Evolutionary conservation across 176 grass and related monocot species (phyloP), one percentile per base, ranked within the genome.

Genomic region (Pharus latifolius): DNA sequence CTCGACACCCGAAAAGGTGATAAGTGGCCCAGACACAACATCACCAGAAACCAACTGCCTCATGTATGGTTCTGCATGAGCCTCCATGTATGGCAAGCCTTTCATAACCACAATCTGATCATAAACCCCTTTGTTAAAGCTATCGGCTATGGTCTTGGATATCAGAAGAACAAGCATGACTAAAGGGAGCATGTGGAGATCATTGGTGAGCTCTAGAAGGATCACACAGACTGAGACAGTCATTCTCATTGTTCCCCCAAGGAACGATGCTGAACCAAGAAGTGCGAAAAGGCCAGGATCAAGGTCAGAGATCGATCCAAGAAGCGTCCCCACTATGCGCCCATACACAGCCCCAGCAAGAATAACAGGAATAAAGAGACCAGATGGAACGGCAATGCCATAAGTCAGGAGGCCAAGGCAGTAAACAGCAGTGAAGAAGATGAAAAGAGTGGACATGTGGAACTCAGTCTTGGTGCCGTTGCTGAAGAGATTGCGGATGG

Each of bases 31-130:
- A 23, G 78, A 82, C 37, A 90, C 83, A 33, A 90, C 89, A 65
- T 96, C 86, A 37, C 83, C 80, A 6, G 89, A 83, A 8, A 87
- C 86, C 80, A 96, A 87, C 46, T 90, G 69, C 49, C 86, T 78
- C 89, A 96, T 96, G 78, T 87, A 92, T 7, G 93, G 88, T 76
- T 96, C 93, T 38, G 93, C 83, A 87, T 92, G 83, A 82, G 89
- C 88, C 69, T 96, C 93, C 89, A 96, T 84, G 77, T 55, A 92
- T 15, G 86, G 93, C 70, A 97, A 81, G 35, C 94, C 89, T 82
- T 97, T 97, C 83, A 90, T 89, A 60, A 64, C 65, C 17, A 97
- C 83, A 69, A 97, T 92, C 60, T 90, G 86, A 78, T 96, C 89
- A 79, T 96, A 96, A 49, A 96, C 86, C 6, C 93, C 89, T 52